Evolutionary conservation across 352 stramenopile genomes (phyloP).

Genomic region (Phytophthora meadii): DNA sequence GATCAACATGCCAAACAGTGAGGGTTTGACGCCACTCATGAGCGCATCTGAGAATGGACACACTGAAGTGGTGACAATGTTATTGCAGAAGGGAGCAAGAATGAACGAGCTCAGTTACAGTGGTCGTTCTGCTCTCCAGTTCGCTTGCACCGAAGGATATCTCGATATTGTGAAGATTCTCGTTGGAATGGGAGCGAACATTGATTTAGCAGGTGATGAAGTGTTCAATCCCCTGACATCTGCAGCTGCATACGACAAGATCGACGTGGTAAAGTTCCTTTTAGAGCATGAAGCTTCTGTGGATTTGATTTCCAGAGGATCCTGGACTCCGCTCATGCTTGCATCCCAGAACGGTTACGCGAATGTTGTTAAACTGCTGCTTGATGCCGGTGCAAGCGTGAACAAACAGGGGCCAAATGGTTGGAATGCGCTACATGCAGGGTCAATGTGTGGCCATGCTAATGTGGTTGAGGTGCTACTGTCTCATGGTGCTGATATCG

Average conservation of each 20-base stretch:
- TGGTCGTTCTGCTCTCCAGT: neutral
- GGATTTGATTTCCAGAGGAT: too few species aligned
- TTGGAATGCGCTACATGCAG: too few species aligned
- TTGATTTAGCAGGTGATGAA: neutral
- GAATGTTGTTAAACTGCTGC: neutral
- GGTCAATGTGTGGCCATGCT: too few species aligned
- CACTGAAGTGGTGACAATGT: neutral
- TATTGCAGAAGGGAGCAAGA: slow-evolving; percentile 3
- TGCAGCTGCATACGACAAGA: too few species aligned
- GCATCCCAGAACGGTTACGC: neutral
- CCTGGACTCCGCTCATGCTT: neutral
- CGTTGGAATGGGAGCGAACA: neutral
- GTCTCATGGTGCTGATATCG: too few species aligned
- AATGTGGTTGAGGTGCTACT: too few species aligned
- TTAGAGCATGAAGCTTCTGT: too few species aligned
- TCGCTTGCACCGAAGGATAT: slow-evolving; percentile 1
- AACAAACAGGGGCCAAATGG: too few species aligned
- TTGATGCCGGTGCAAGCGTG: neutral
- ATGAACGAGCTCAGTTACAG: neutral
- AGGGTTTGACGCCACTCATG: slow-evolving; percentile 4
- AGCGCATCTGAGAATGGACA: slow-evolving; percentile 4
- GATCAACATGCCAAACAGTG: neutral
- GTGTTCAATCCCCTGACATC: neutral
- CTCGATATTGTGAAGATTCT: neutral
- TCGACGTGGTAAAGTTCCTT: too few species aligned